Percentiles rank a stretch among this genome's conserved stretches.
Evolutionary conservation across 2,329 filamentous ascomycete genomes (phyloP).

Genomic region (Penicillium glabrum): DNA sequence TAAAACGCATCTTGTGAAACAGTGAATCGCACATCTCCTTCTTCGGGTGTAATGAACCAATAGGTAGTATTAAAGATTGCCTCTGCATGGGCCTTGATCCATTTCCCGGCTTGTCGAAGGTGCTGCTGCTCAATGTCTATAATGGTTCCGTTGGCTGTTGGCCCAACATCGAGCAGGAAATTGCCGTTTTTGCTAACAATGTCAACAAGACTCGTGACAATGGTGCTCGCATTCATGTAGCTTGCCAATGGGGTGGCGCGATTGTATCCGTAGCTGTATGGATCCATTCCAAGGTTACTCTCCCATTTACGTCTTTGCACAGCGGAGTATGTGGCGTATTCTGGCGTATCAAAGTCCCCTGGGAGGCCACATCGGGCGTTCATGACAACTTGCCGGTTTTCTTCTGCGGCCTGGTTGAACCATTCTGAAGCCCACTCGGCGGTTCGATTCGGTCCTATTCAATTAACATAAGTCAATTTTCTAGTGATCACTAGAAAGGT

Average conservation of each 20-base stretch:
- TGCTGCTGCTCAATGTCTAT: slow-evolving; percentile 49
- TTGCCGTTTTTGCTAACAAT: slow-evolving; percentile 59
- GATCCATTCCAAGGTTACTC: slow-evolving; percentile 60
- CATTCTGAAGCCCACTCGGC: slow-evolving; percentile 43
- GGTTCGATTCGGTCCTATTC: slow-evolving; percentile 41
- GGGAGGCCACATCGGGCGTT: slow-evolving; percentile 59
- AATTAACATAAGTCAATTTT: not conserved
- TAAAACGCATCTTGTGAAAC: slow-evolving; percentile 56
- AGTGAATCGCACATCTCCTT: slow-evolving; percentile 52
- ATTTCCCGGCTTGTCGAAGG: slow-evolving; percentile 53
- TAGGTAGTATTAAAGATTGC: slow-evolving; percentile 60
- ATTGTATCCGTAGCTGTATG: slow-evolving; percentile 61
- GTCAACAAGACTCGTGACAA: slow-evolving; percentile 53
- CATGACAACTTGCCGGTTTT: slow-evolving; percentile 53
- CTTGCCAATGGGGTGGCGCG: slow-evolving; percentile 49
- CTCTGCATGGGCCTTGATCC: slow-evolving; percentile 56
- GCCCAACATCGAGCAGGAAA: slow-evolving; percentile 58
- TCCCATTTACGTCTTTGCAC: slow-evolving; percentile 61
- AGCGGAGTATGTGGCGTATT: slow-evolving; percentile 54
- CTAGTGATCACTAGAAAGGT: not conserved
- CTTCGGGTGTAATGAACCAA: slow-evolving; percentile 50
- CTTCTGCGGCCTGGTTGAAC: slow-evolving; percentile 41
- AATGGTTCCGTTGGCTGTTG: slow-evolving; percentile 56
- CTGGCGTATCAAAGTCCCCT: slow-evolving; percentile 61
- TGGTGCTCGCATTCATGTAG: slow-evolving; percentile 54